Percentiles rank a stretch among this genome's conserved stretches.
Conservation (phyloP, 2,329 filamentous ascomycete genomes). For the Coccinonectria pachysandricola region DNA sequence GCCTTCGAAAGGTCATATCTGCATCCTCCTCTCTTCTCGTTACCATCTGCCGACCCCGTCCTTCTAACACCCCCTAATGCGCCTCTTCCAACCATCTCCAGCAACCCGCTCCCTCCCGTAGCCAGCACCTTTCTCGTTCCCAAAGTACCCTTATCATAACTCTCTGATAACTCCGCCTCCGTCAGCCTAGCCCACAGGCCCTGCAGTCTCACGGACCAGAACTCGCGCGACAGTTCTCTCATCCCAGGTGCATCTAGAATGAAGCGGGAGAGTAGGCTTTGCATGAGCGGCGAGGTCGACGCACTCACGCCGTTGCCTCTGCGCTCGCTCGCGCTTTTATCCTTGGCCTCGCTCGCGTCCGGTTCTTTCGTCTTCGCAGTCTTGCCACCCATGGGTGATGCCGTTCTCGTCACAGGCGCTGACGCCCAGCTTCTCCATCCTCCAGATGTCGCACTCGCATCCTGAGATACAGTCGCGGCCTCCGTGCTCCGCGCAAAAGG, state of each 20-base stretch:
- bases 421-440: conserved; percentile 12
- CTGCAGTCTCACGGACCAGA: conserved; percentile 55
- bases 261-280: conserved; percentile 56
- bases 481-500: conserved; percentile 42
- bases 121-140: conserved; percentile 66
- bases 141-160: conserved; percentile 68
- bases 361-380: background rate
- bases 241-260: conserved; percentile 57
- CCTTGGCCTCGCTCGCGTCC: background rate
- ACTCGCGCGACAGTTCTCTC: conserved; percentile 49
- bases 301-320: conserved; percentile 1
- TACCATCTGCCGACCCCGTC: conserved; percentile 2
- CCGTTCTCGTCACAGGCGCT: conserved; percentile 15
- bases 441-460: too few relatives aligned
- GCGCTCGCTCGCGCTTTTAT: background rate
- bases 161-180: conserved; percentile 63
- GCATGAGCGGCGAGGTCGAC: conserved; percentile 54
- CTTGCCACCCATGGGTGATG: conserved; percentile 12
- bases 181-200: conserved; percentile 51
- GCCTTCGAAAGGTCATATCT: conserved; percentile 53
- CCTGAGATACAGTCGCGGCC: conserved; percentile 7
- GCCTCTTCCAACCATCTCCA: conserved; percentile 60
- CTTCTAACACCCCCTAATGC: conserved; percentile 44
- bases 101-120: conserved; percentile 57
- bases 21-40: too few relatives aligned